Base-by-base conservation (phyloP, 257 asterid species). In the Jaltomata sinuosa region DNA sequence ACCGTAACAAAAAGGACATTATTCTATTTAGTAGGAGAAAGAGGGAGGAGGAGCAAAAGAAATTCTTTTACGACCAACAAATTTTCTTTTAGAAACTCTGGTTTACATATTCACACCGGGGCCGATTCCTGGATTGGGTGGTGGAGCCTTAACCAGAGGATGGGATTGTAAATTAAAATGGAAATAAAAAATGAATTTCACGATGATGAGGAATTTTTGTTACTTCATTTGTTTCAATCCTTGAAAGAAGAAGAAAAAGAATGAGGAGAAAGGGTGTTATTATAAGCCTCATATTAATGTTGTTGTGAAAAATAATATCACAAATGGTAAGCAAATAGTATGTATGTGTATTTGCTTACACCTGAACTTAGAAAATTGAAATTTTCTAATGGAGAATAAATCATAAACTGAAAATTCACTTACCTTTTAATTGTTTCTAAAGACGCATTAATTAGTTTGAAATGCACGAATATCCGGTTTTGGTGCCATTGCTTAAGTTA, bases 351-450 rank as follows among this genome's bases (percentile, higher is more conserved):
- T n/a, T 5, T 36, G 40, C 40, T 36, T 38, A 38, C 7, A 38
- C 42, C 1, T 4, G 42, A 38, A 84, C 34, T 34, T 69, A 57
- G 36, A 68, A n/a, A 10, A 84, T 84, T 87, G 89, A 84, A 76
- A 42, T 22, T 83, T 85, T 87, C 87, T 21, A 57, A 57, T 9
- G 2, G 80, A 45, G 36, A 72, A 15, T 8, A 38, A n/a, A 38
- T 38, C 8, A 61, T 12, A 61, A 25, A 61, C 25, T 61, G 53
- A n/a, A n/a, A n/a, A n/a, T n/a, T n/a, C n/a, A n/a, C n/a, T n/a
- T n/a, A n/a, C n/a, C n/a, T n/a, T n/a, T n/a, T n/a, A n/a, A n/a
- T n/a, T n/a, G n/a, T n/a, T n/a, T n/a, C 15, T 71, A 38, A 71
- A 45, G 3, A 40, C 32, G 34, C 3, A 19, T 40, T 59, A 57